Conservation (phyloP, 371 early-diverging fungal genomes). For the Mucor lusitanicus region DNA sequence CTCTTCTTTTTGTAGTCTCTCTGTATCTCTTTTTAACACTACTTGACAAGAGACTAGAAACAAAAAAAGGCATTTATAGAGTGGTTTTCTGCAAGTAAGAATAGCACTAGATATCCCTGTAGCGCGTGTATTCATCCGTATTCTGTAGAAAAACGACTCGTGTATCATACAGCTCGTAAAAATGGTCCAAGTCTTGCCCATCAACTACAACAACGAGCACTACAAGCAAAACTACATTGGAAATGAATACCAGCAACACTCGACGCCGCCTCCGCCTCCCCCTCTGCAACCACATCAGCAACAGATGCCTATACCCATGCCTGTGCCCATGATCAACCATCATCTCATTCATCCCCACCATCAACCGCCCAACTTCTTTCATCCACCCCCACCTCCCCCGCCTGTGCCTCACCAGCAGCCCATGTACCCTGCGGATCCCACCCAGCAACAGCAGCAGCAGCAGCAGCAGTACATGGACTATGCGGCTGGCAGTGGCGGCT, state of each 20-base stretch:
- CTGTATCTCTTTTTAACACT: no score
- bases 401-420: constrained; percentile 9
- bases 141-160: background rate
- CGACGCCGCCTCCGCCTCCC: constrained; percentile 12
- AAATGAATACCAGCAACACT: constrained; percentile 15
- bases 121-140: background rate
- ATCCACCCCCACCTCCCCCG: constrained; percentile 14
- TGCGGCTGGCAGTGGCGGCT: constrained; percentile 1
- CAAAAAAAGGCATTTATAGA: background rate
- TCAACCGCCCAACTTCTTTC: constrained; percentile 23
- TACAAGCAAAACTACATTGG: constrained; percentile 23
- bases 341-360: constrained; percentile 12
- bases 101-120: background rate
- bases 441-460: constrained; percentile 11
- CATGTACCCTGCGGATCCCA: constrained; percentile 20
- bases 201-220: constrained; percentile 28
- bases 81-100: background rate
- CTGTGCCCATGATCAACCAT: constrained; percentile 29
- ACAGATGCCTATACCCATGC: constrained; percentile 33
- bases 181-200: constrained; percentile 26
- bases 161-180: background rate
- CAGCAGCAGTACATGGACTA: constrained; percentile 25
- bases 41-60: no score
- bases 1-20: no score
- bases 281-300: constrained; percentile 21